These are phyloP conservation scores for Colletotrichum sansevieriae DNA, from an alignment of 2,329 filamentous ascomycete genomes.

Conservation along the genomic window DNA sequence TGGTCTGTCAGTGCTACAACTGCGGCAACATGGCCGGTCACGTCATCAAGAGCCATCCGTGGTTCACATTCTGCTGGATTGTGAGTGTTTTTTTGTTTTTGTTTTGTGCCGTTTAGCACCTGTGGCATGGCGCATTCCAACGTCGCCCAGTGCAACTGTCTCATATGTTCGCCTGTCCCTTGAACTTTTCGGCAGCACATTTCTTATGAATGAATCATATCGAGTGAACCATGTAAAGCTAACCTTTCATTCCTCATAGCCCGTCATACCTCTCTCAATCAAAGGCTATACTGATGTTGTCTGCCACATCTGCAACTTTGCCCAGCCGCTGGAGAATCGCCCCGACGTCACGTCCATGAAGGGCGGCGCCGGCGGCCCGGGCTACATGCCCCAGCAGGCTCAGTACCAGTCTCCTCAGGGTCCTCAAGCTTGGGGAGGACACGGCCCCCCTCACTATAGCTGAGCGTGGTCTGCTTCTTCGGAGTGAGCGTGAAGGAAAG, in stretches of 20 bases:
- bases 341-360: conserved; percentile 68
- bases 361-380: conserved; percentile 53
- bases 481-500: neutral
- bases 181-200: no score
- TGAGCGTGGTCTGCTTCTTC: conserved; percentile 3
- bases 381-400: conserved; percentile 47
- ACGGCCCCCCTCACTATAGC: conserved; percentile 33
- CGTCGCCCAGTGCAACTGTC: neutral
- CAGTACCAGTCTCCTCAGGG: conserved; percentile 52
- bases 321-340: conserved; percentile 72
- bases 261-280: conserved; percentile 78
- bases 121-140: neutral
- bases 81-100: conserved; percentile 55
- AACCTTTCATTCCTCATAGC: conserved; percentile 55
- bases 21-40: conserved; percentile 74
- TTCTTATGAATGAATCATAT: no score
- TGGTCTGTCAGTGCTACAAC: conserved; percentile 74
- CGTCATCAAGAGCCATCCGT: conserved; percentile 74
- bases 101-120: no score
- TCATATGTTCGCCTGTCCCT: no score
- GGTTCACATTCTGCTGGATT: conserved; percentile 86
- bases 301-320: conserved; percentile 83
- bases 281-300: conserved; percentile 76
- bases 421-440: conserved; percentile 44
- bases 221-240: neutral